Evolutionary conservation across 23 red algal genomes (phyloP).

Genomic region (Gracilariopsis chorda): DNA sequence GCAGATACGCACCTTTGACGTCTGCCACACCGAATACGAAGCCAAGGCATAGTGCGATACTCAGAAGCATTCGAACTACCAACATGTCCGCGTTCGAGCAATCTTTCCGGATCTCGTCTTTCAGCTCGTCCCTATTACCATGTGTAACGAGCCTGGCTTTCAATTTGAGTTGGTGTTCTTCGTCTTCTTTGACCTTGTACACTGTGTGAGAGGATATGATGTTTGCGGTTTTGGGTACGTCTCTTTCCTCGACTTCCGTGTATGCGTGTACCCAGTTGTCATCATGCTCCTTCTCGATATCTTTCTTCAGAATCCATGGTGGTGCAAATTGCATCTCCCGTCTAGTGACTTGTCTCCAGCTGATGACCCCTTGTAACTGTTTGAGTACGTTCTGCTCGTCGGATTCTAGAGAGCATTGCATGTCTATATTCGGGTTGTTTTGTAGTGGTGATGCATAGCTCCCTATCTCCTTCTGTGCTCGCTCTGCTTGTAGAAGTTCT

Average conservation of each 20-base stretch:
- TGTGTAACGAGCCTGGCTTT: background rate
- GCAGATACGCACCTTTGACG: too few species aligned
- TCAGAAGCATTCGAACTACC: constrained; percentile 17
- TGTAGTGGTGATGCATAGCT: background rate
- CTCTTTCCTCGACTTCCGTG: background rate
- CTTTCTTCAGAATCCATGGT: constrained; percentile 13
- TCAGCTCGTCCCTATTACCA: background rate
- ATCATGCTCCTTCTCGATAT: background rate
- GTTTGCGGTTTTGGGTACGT: background rate
- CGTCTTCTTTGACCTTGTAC: constrained; percentile 30
- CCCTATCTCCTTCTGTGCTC: background rate
- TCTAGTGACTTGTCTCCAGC: background rate
- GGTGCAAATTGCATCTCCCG: background rate
- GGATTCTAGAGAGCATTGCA: background rate
- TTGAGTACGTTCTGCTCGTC: background rate
- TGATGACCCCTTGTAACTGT: background rate
- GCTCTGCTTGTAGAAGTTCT: background rate
- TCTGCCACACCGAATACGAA: background rate
- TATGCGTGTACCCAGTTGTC: constrained; percentile 32
- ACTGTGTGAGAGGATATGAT: constrained; percentile 1
- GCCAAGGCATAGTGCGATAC: background rate
- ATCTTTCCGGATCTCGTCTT: background rate
- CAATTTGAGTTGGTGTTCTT: background rate
- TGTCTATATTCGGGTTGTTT: background rate
- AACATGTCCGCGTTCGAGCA: constrained; percentile 17